Percentiles rank a stretch among this genome's conserved stretches.
Conservation (phyloP, 805 yeast genomes). For the Candida maris region DNA sequence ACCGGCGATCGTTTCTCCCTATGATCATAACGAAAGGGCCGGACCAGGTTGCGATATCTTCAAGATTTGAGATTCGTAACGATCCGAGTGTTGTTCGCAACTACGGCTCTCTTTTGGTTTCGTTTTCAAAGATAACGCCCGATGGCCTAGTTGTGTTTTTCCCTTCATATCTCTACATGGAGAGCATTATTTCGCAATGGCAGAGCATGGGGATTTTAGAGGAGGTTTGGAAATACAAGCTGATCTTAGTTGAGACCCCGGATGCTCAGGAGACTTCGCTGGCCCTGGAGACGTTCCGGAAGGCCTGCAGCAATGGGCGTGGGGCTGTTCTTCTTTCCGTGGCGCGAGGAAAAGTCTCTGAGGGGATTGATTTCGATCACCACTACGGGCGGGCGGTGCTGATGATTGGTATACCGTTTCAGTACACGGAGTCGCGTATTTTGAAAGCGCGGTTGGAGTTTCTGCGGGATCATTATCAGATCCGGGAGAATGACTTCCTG, state of each 20-base stretch:
- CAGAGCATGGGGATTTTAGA: slow-evolving; percentile 97
- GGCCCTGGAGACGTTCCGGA: slow-evolving; percentile 91
- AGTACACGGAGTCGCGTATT: slow-evolving; percentile 95
- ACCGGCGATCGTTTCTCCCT: slow-evolving; percentile 89
- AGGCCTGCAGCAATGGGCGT: slow-evolving; percentile 95
- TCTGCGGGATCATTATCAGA: slow-evolving; percentile 86
- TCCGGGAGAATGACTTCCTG: slow-evolving; percentile 87
- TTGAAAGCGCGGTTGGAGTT: slow-evolving; percentile 93
- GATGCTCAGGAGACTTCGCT: slow-evolving; percentile 98
- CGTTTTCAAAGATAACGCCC: slow-evolving; percentile 92
- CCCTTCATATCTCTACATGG: slow-evolving; percentile 97
- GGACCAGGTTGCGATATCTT: slow-evolving; percentile 95
- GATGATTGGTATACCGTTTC: slow-evolving; percentile 99
- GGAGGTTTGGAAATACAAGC: slow-evolving; percentile 96
- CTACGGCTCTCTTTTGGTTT: slow-evolving; percentile 88
- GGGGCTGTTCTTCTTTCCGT: slow-evolving; percentile 96
- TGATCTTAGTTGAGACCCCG: slow-evolving; percentile 95
- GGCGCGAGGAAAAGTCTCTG: slow-evolving; percentile 98
- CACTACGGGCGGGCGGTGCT: slow-evolving; percentile 96
- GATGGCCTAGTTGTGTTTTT: slow-evolving; percentile 98
- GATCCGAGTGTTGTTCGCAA: slow-evolving; percentile 98
- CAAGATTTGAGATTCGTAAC: slow-evolving; percentile 93
- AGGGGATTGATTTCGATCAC: slow-evolving; percentile 98
- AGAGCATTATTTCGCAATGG: slow-evolving; percentile 97
- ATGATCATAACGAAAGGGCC: slow-evolving; percentile 96